phyloP scores from a whole-genome alignment of 805 yeast species.

The Candida vartiovaarae region DNA sequence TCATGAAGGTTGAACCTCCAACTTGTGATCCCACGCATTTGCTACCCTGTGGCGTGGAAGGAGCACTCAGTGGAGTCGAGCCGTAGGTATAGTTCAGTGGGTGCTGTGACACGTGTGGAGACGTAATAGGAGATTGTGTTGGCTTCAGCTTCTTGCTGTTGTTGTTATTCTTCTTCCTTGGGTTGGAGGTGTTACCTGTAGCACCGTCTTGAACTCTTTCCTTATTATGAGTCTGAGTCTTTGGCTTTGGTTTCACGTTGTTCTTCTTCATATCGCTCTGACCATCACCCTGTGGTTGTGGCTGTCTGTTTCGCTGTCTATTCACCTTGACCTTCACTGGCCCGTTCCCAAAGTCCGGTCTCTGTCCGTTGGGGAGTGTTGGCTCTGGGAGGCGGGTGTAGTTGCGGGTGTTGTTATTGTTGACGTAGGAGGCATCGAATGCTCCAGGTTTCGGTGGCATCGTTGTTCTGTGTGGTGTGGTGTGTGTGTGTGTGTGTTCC shows the following conservation, averaged over 20 bases:
- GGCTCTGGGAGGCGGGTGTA: constrained; percentile 6
- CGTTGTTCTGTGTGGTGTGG: background rate
- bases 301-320: background rate
- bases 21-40: background rate
- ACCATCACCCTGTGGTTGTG: background rate
- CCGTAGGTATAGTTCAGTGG: background rate
- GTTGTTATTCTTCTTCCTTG: background rate
- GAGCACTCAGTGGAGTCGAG: background rate
- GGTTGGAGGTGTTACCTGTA: background rate
- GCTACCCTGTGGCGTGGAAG: background rate
- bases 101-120: background rate
- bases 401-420: constrained; percentile 2
- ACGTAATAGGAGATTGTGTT: background rate
- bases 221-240: background rate
- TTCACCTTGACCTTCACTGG: background rate
- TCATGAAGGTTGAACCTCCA: constrained; percentile 1
- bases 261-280: background rate
- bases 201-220: too few species aligned
- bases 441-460: background rate
- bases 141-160: background rate
- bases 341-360: constrained; percentile 15
- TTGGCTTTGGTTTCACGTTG: background rate
- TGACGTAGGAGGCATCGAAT: constrained; percentile 3
- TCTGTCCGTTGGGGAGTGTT: constrained; percentile 13
- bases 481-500: background rate